Conservation (phyloP, 345 rosid species). For the Psidium guajava region DNA sequence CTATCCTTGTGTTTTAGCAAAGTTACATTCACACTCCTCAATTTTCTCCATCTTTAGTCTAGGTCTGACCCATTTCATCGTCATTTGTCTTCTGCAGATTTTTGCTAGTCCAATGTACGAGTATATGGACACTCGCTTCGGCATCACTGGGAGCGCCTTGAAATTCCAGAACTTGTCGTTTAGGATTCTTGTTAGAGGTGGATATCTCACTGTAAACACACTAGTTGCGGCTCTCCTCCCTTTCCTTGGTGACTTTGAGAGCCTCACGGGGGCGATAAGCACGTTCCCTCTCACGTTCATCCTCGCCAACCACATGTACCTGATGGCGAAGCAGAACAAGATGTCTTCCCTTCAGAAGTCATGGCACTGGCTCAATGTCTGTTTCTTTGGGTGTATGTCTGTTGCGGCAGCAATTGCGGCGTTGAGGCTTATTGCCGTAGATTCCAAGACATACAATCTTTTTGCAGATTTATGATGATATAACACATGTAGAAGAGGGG, state of each 20-base stretch:
- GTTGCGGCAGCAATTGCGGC: conserved; percentile 66
- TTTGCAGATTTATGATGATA: conserved; percentile 61
- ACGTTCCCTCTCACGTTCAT: conserved; percentile 91
- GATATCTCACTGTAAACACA: conserved; percentile 61
- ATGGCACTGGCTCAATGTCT: conserved; percentile 88
- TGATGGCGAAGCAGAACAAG: conserved; percentile 43
- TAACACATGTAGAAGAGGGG: background rate
- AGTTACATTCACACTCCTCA: background rate
- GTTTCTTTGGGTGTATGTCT: conserved; percentile 50
- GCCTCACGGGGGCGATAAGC: conserved; percentile 83
- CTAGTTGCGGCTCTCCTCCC: conserved; percentile 76
- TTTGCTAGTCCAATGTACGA: conserved; percentile 93
- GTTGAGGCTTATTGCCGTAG: conserved; percentile 57
- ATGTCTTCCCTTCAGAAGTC: conserved; percentile 32
- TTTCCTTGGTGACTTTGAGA: conserved; percentile 84
- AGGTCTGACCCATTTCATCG: background rate
- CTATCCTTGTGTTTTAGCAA: background rate
- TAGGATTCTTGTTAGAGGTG: conserved; percentile 59
- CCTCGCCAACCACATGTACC: conserved; percentile 86
- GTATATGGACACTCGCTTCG: conserved; percentile 74
- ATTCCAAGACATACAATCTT: conserved; percentile 67
- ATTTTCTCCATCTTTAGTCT: background rate
- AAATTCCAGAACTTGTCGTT: conserved; percentile 41
- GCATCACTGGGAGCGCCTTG: conserved; percentile 57
- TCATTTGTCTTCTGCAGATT: conserved; percentile 28